Conservation (phyloP, 2,329 filamentous ascomycete species). For the Apiospora hydei region DNA sequence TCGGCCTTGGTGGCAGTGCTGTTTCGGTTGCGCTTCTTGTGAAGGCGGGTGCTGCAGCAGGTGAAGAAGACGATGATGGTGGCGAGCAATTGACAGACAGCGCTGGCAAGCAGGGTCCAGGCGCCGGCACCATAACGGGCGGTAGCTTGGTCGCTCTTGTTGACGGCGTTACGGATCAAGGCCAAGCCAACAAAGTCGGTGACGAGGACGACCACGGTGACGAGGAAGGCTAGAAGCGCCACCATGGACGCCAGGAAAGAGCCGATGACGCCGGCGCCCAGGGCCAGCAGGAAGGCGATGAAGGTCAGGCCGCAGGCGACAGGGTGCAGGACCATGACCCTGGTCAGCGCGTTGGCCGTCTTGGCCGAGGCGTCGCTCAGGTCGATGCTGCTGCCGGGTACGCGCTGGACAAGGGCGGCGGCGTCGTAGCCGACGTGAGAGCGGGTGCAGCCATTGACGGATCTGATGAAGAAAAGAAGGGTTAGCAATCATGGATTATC, state of each 20-base stretch:
- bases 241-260: constrained; percentile 56
- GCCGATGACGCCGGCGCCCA: constrained; percentile 55
- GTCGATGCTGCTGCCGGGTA: not conserved
- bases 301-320: constrained; percentile 63
- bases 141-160: constrained; percentile 42
- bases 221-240: constrained; percentile 52
- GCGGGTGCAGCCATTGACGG: constrained; percentile 54
- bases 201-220: constrained; percentile 56
- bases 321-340: constrained; percentile 69
- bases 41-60: constrained; percentile 51
- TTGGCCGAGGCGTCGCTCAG: not conserved
- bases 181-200: constrained; percentile 66
- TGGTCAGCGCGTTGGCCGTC: constrained; percentile 59
- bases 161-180: constrained; percentile 61
- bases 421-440: constrained; percentile 64
- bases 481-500: not conserved
- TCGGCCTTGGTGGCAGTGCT: not conserved
- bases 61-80: constrained; percentile 63
- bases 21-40: not conserved
- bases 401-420: constrained; percentile 36
- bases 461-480: not conserved
- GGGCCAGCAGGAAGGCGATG: constrained; percentile 63
- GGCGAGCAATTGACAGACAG: constrained; percentile 60
- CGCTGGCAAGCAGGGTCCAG: constrained; percentile 63
- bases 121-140: constrained; percentile 60